phyloP scores from a whole-genome alignment of 2,329 filamentous ascomycete genomes.

The Rasamsonia emersonii region DNA sequence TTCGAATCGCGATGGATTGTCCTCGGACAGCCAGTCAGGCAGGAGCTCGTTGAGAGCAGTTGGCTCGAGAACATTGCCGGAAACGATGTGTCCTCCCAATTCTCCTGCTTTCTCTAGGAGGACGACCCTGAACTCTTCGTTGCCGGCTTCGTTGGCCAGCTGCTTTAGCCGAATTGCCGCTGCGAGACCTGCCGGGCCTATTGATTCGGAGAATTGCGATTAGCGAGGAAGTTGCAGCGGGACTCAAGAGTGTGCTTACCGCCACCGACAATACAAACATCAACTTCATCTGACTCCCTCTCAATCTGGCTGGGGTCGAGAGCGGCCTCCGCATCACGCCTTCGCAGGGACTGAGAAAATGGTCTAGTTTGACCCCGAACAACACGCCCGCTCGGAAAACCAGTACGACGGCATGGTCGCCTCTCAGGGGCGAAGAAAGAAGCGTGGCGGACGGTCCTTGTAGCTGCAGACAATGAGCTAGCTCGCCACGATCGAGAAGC shows the following conservation, averaged over 20 bases:
- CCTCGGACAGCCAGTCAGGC: conserved; percentile 84
- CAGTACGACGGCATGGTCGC: conserved; percentile 13
- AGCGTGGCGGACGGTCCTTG: conserved; percentile 13
- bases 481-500: conserved; percentile 22
- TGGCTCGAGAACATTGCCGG: conserved; percentile 90
- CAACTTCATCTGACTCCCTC: conserved; percentile 84
- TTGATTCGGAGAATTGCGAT: conserved; percentile 6
- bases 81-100: conserved; percentile 88
- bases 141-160: conserved; percentile 84
- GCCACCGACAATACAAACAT: conserved; percentile 93
- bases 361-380: conserved; percentile 26
- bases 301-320: conserved; percentile 65
- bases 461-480: conserved; percentile 15
- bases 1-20: conserved; percentile 81
- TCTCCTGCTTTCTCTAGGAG: conserved; percentile 93
- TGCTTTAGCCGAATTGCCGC: conserved; percentile 94
- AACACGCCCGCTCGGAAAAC: conserved; percentile 12
- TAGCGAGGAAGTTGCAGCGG: conserved; percentile 5
- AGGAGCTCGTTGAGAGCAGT: conserved; percentile 80
- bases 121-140: conserved; percentile 90
- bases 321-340: conserved; percentile 34
- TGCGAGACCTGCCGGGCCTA: conserved; percentile 80
- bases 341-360: conserved; percentile 37
- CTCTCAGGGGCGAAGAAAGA: conserved; percentile 13
- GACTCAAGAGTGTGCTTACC: conserved; percentile 39